phyloP scores from a whole-genome alignment of 1,284 basidiomycete genomes.

The Boletus smithii region DNA sequence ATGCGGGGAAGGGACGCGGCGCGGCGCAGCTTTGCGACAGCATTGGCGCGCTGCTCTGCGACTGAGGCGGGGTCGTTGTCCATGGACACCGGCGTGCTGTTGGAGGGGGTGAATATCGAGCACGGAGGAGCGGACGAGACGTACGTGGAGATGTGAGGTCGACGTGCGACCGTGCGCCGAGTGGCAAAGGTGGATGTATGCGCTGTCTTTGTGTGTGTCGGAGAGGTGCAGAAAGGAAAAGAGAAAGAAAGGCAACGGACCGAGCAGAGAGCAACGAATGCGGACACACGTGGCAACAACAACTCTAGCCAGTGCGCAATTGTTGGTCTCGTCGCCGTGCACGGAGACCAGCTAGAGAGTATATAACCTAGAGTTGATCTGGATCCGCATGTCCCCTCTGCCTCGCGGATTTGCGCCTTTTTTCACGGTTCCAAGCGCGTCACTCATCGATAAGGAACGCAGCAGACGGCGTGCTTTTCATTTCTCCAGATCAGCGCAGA shows the following conservation, averaged over 20 bases:
- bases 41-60: conserved; percentile 73
- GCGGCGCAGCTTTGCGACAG: conserved; percentile 86
- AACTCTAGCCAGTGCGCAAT: too few relatives aligned
- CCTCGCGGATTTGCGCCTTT: conserved; percentile 26
- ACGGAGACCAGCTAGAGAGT: too few relatives aligned
- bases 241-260: conserved; percentile 8
- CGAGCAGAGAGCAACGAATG: conserved; percentile 2
- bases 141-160: too few relatives aligned
- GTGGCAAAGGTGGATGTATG: conserved; percentile 16
- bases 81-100: conserved; percentile 22
- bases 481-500: conserved; percentile 31
- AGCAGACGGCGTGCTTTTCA: conserved; percentile 30
- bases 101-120: neutral
- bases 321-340: neutral
- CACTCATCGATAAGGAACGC: conserved; percentile 28
- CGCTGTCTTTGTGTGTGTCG: neutral
- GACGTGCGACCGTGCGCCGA: too few relatives aligned
- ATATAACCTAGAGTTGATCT: conserved; percentile 10
- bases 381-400: conserved; percentile 27
- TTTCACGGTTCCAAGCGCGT: conserved; percentile 11
- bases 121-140: too few relatives aligned
- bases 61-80: conserved; percentile 48
- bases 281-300: conserved; percentile 18
- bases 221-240: neutral
- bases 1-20: conserved; percentile 85